phyloP scores from a whole-genome alignment of 139 green algal genomes.

The Axilococcus clingmanii region DNA sequence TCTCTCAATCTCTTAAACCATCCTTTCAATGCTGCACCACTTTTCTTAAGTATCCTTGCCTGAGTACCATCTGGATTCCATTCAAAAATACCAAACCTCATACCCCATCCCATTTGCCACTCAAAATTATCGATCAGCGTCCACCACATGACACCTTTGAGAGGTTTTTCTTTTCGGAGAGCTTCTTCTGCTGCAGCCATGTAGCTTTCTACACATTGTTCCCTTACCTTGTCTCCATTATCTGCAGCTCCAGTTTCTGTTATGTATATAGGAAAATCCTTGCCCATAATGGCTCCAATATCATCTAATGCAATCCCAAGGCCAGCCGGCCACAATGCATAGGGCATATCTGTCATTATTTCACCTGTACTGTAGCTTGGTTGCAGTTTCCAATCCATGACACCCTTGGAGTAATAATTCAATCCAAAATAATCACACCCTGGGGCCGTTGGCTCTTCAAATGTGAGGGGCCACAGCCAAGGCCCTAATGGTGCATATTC shows the following conservation, averaged over 20 bases:
- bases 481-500: slow-evolving; percentile 20
- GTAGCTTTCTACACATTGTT: slow-evolving; percentile 26
- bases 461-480: slow-evolving; percentile 2
- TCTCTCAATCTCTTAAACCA: slow-evolving; percentile 15
- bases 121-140: slow-evolving; percentile 62
- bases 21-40: slow-evolving; percentile 3
- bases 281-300: slow-evolving; percentile 25
- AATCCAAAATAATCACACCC: slow-evolving; percentile 41
- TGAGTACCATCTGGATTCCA: slow-evolving; percentile 21
- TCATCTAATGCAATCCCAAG: slow-evolving; percentile 25
- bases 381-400: slow-evolving; percentile 44
- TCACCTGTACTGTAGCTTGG: slow-evolving; percentile 38
- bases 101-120: slow-evolving; percentile 47
- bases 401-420: slow-evolving; percentile 47
- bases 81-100: slow-evolving; percentile 37
- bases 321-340: slow-evolving; percentile 57
- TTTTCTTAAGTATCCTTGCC: slow-evolving; percentile 5
- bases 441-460: slow-evolving; percentile 12
- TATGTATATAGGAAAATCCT: slow-evolving; percentile 73
- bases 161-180: slow-evolving; percentile 10
- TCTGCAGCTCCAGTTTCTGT: slow-evolving; percentile 74
- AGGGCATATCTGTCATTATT: slow-evolving; percentile 81
- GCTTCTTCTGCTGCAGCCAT: slow-evolving; percentile 24
- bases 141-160: slow-evolving; percentile 56
- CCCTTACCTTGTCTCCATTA: slow-evolving; percentile 30